Evolutionary conservation across 495 filamentous ascomycete species (phyloP), one percentile per base, ranked within the genome.

Genomic region (Tuber magnatum): DNA sequence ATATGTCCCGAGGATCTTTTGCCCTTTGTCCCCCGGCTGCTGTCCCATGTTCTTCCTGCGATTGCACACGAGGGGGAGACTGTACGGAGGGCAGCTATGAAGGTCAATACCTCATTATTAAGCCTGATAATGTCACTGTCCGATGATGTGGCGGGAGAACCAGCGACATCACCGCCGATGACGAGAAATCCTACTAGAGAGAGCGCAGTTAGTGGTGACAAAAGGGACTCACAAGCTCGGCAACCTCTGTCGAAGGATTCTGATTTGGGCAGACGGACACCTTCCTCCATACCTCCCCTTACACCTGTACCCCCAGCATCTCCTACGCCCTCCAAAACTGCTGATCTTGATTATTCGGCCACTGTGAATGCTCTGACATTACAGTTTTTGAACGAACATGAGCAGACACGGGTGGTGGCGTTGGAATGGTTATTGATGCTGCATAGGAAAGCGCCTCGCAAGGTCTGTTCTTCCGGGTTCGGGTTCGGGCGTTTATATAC

Each of bases 1-100:
- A 97, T 99, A 69, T 97, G 93, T 78, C 94, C 95, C 7, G 96
- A 97, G 82, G 96, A 98, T 78, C 94, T 99, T n/a, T 87, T 99
- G 48, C 91, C 91, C 3, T 98, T 98, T 83, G 94, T 97, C 2
- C 96, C 96, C 22, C 90, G 92, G 71, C 89, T 99, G 68, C 85
- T 99, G 48, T 92, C 93, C 2, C 93, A 97, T 80, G 91, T 99
- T 12, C 88, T 99, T 18, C 96, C 96, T 28, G 94, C 93, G 35
- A 93, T 99, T 90, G 93, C 94, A 12, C 96, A 93, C 81, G 92
- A 91, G 73, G 90, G 94, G 0, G 94, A 97, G 75, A 87, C 89
- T 73, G 96, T 99, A 74, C 91, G 94, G 69, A 90, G 93, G 80
- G 93, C 94, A 42, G 96, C 96, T 71, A 91, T 89, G 65, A 88